These are phyloP conservation scores for Xylaria palmicola DNA, from an alignment of 495 filamentous ascomycete species.

Conservation along the genomic window DNA sequence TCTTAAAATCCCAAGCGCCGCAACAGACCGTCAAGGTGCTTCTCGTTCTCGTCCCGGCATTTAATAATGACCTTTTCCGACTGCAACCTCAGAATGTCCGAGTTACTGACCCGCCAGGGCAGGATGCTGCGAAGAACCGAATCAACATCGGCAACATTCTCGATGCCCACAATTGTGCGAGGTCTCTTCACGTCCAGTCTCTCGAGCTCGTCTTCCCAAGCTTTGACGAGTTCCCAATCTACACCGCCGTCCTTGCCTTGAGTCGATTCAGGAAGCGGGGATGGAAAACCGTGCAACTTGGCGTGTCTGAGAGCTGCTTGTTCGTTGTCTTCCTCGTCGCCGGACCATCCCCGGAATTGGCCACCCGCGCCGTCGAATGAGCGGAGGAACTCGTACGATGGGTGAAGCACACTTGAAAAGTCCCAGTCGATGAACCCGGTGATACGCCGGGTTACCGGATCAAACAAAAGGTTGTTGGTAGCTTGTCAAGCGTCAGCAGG, in stretches of 20 bases:
- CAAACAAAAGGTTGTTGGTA: constrained; percentile 26
- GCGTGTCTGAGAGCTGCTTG: constrained; percentile 18
- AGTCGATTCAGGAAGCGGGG: constrained; percentile 7
- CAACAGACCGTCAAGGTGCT: constrained; percentile 15
- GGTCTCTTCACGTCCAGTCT: constrained; percentile 19
- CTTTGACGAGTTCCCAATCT: constrained; percentile 26
- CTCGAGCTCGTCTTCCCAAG: constrained; percentile 25
- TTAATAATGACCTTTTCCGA: constrained; percentile 18
- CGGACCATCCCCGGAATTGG: constrained; percentile 14
- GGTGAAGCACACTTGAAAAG: constrained; percentile 28
- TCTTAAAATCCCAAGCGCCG: constrained; percentile 1
- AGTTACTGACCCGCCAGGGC: constrained; percentile 27
- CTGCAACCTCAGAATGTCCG: constrained; percentile 23
- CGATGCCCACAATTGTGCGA: constrained; percentile 24
- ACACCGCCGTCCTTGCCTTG: constrained; percentile 15
- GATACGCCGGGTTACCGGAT: constrained; percentile 25
- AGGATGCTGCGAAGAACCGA: constrained; percentile 21
- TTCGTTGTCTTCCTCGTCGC: constrained; percentile 11
- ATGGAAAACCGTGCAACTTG: constrained; percentile 24
- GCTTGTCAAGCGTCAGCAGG: no score
- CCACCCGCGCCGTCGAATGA: constrained; percentile 22
- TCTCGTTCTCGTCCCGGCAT: constrained; percentile 20
- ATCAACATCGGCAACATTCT: constrained; percentile 27
- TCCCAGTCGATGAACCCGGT: constrained; percentile 33
- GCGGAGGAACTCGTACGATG: constrained; percentile 32